These are phyloP conservation scores for Stagonosporopsis vannaccii DNA, from an alignment of 2,329 filamentous ascomycete species.

Conservation along the genomic window DNA sequence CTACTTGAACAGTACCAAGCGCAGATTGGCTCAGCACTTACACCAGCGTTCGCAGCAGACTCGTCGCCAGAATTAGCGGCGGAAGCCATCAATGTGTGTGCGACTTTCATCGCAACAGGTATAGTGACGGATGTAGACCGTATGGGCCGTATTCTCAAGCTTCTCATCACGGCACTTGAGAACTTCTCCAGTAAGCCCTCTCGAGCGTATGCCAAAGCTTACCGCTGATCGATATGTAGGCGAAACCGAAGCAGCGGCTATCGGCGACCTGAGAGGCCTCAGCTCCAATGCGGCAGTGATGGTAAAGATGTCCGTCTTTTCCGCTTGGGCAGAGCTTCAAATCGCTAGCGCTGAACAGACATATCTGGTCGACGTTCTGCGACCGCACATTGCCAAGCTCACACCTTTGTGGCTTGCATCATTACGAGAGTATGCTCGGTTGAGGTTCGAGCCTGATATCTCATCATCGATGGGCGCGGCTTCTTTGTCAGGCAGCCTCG, in stretches of 20 bases:
- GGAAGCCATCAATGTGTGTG: conserved; percentile 95
- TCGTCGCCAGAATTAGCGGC: conserved; percentile 95
- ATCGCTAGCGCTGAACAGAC: conserved; percentile 92
- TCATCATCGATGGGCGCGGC: conserved; percentile 86
- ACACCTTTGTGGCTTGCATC: conserved; percentile 95
- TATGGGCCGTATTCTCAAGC: conserved; percentile 98
- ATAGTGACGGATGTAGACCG: conserved; percentile 97
- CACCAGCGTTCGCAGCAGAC: conserved; percentile 93
- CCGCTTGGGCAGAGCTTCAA: conserved; percentile 96
- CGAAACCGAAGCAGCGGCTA: conserved; percentile 80
- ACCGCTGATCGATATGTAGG: conserved; percentile 44
- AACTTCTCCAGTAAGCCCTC: conserved; percentile 75
- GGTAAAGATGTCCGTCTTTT: conserved; percentile 97
- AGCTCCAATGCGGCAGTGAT: conserved; percentile 97
- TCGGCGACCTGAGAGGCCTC: conserved; percentile 90
- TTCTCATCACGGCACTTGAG: conserved; percentile 87
- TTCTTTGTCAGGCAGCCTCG: conserved; percentile 82
- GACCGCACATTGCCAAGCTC: conserved; percentile 86
- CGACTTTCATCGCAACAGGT: conserved; percentile 95
- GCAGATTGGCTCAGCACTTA: conserved; percentile 95
- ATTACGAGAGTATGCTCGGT: conserved; percentile 87
- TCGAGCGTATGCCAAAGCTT: background rate
- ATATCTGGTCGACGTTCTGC: conserved; percentile 86
- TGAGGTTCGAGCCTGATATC: conserved; percentile 96
- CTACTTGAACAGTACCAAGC: conserved; percentile 97